Evolutionary conservation across 1,284 basidiomycete genomes (phyloP), one percentile per base, ranked within the genome.

Genomic region (Moesziomyces sp.): DNA sequence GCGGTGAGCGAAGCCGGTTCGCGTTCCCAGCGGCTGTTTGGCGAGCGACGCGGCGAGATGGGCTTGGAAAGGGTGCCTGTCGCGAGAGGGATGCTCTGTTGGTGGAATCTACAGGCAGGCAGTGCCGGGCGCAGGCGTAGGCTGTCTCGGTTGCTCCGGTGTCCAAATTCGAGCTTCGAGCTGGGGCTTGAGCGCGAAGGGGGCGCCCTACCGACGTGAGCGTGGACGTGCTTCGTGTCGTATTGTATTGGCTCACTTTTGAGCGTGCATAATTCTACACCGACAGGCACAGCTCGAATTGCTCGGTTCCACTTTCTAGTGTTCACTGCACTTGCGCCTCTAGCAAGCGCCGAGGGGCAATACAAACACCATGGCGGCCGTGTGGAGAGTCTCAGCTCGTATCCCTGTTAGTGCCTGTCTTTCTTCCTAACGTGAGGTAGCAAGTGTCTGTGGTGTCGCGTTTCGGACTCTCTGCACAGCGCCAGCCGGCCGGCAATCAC

Each of bases 201-300:
- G 10, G 1, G 13, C 30, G 30, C 30, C 30, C 30, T 33, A n/a
- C 26, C 38, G 46, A 16, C 45, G 35, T 35, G 54, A 48, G 40
- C 46, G 46, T 55, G 58, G 21, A 35, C 44, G 62, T 58, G 56
- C 10, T 52, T 60, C 64, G 63, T 66, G 63, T 58, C 49, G 63
- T 66, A 56, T 47, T 49, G 30, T 33, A 33, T 33, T 33, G 30
- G 13, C 45, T 49, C 46, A 49, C 57, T 59, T 58, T 58, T 19
- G 10, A 52, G 51, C 38, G 24, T 56, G 54, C 55, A 57, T 40
- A 43, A 33, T 16, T 18, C 16, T 14, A n/a, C 47, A 18, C 30
- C 5, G 13, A 21, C 21, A 21, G 21, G 21, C 21, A 8, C 46
- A 48, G 33, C 26, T 47, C n/a, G 30, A 52, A 26, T 44, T 3